Base-by-base conservation (phyloP, 2,329 filamentous ascomycete species). In the Arthroderma uncinatum region DNA sequence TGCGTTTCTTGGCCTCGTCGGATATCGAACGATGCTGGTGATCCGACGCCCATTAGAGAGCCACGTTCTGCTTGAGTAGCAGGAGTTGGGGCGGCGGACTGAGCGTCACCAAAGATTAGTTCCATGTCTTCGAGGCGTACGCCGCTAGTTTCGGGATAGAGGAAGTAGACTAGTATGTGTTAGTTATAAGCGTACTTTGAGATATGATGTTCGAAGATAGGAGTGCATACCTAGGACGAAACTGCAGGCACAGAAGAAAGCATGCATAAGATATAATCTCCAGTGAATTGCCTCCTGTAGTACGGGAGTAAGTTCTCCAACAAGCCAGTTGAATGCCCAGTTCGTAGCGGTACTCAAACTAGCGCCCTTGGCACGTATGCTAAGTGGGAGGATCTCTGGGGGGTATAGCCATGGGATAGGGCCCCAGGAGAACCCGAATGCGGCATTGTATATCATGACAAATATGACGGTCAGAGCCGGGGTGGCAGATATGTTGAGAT, bases 351-450 rank as follows among this genome's bases (percentile, higher is more conserved):
- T 97, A 60, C 92, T 96, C 70, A 98, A 74, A 79, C 90, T 95
- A 56, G 93, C 92, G 60, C 93, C 93, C 78, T 97, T 97, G 59
- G 92, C 95, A 66, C 93, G 85, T 69, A 97, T 96, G 76, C 90
- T 96, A 60, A 98, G 78, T 3, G 93, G 93, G 44, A 98, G 79
- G 74, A 98, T 98, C 78, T 98, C 93, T n/a, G 93, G 93, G 12
- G 93, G 93, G 71, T 97, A 97, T 14, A 98, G 78, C 93, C 93
- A 98, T 7, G 93, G 93, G 60, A 98, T 95, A 0, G 93, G 93
- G 16, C 93, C 93, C 93, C 93, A 98, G n/a, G 84, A 87, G 68
- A 91, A 95, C 52, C 93, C 93, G 70, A 97, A 98, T 6, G 93
- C 87, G 4, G 92, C 93, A 67, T 98, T 98, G 76, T 97, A 98